Evolutionary conservation across 2,329 filamentous ascomycete genomes (phyloP).

Genomic region (Aspergillus candidus): DNA sequence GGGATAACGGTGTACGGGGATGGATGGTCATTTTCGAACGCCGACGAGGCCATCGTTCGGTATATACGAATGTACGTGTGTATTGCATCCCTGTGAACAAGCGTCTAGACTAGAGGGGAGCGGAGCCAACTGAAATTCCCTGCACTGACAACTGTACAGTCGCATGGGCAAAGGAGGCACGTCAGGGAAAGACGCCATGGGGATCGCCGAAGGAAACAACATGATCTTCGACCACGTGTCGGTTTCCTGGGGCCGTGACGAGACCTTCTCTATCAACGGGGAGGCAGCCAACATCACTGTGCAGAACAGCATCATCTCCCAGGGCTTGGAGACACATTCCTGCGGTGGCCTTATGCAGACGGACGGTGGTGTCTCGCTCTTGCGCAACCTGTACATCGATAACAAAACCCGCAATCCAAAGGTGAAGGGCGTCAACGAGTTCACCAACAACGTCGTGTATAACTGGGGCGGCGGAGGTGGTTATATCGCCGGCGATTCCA

Average conservation of each 20-base stretch:
- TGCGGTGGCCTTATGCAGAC: slow-evolving; percentile 44
- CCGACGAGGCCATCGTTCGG: slow-evolving; percentile 50
- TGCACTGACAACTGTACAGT: background rate
- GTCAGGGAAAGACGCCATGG: slow-evolving; percentile 51
- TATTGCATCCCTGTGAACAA: background rate
- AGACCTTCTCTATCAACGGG: slow-evolving; percentile 50
- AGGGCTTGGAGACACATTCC: slow-evolving; percentile 50
- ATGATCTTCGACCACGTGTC: slow-evolving; percentile 55
- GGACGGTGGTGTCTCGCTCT: slow-evolving; percentile 34
- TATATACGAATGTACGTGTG: slow-evolving; percentile 46
- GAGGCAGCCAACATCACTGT: slow-evolving; percentile 46
- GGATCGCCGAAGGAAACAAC: slow-evolving; percentile 47
- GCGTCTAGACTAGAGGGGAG: background rate
- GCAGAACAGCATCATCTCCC: slow-evolving; percentile 49
- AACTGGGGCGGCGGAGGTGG: slow-evolving; percentile 49
- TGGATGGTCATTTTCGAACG: slow-evolving; percentile 47
- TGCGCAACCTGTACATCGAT: slow-evolving; percentile 52
- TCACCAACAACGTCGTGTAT: slow-evolving; percentile 48
- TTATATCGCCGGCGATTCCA: slow-evolving; percentile 50
- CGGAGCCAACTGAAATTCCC: background rate
- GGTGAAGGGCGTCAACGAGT: slow-evolving; percentile 53
- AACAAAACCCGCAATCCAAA: slow-evolving; percentile 55
- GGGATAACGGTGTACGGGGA: slow-evolving; percentile 52
- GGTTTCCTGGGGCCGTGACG: slow-evolving; percentile 51
- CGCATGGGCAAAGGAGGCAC: slow-evolving; percentile 38